Base-by-base conservation (phyloP, 2,329 filamentous ascomycete genomes). In the Amauroascus verrucosus region DNA sequence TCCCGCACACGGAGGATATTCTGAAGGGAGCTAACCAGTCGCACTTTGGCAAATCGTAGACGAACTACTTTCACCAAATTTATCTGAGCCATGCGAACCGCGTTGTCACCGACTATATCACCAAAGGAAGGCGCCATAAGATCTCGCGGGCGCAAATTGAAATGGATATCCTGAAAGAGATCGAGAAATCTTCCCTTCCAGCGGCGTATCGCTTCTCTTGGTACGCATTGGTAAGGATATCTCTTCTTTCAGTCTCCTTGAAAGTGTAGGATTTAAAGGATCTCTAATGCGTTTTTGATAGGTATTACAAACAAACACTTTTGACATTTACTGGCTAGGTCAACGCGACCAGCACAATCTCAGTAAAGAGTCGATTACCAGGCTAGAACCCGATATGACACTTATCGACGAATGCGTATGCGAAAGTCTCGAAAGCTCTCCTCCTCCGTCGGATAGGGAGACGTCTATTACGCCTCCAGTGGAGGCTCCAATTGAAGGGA, bases 311-410 rank as follows among this genome's bases (percentile, higher is more conserved):
- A 58, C 59, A 28, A 32, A 54, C 26, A 56, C 52, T 3, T 65
- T 65, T 44, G 60, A 64, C 26, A 45, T 60, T 13, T 62, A 60
- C 50, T 63, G 61, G 61, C 45, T 56, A 3, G 60, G 59, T 13
- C 56, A 57, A 44, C 54, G 57, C 20, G 32, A 59, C 37, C 33
- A 45, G 26, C 54, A 59, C 46, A 26, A 45, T 14, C 53, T 63
- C 4, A 46, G 53, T 14, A 56, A 52, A 9, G 47, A 53, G 16
- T 55, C 59, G 3, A 58, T 61, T 45, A 41, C 44, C 32, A 60
- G 57, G 13, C 26, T 60, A 28, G 38, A 55, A 38, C 58, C 60
- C 3, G 26, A 61, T 28, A 44, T 48, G 49, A 48, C 54, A n/a
- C 44, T 60, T 26, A 49, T 54, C 13, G 24, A 55, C 11, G 40